phyloP scores from a whole-genome alignment of 495 filamentous ascomycete genomes.

The Neurospora sp. region DNA sequence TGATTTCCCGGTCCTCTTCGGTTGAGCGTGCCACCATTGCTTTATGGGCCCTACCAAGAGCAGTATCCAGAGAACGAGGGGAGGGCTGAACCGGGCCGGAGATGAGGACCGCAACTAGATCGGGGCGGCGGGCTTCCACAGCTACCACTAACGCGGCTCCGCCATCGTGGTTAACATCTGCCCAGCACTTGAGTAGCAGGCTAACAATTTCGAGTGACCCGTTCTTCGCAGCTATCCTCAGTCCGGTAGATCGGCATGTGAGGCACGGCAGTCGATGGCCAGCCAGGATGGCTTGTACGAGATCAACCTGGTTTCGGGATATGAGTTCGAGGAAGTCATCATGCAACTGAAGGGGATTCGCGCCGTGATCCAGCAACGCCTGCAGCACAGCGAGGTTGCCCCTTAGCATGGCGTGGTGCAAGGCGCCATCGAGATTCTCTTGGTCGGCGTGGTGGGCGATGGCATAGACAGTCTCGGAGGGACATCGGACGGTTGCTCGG shows the following conservation, averaged over 20 bases:
- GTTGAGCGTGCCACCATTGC: slow-evolving; percentile 5
- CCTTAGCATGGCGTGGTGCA: slow-evolving; percentile 19
- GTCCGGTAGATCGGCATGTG: slow-evolving; percentile 18
- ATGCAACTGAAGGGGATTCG: slow-evolving; percentile 17
- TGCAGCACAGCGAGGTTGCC: slow-evolving; percentile 14
- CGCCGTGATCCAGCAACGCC: slow-evolving; percentile 19
- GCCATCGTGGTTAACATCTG: slow-evolving; percentile 20
- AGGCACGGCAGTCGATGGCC: slow-evolving; percentile 21
- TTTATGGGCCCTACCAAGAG: slow-evolving; percentile 8
- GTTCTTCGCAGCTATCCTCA: slow-evolving; percentile 22
- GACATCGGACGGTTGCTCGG: slow-evolving; percentile 16
- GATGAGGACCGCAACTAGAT: slow-evolving; percentile 15
- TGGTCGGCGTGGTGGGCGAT: slow-evolving; percentile 23
- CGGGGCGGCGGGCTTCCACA: slow-evolving; percentile 14
- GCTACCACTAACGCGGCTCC: slow-evolving; percentile 15
- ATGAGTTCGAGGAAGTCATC: slow-evolving; percentile 22
- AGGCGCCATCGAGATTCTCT: slow-evolving; percentile 19
- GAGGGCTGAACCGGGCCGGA: slow-evolving; percentile 17
- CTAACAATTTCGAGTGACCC: slow-evolving; percentile 9
- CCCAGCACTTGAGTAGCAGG: slow-evolving; percentile 17
- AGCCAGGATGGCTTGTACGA: slow-evolving; percentile 14
- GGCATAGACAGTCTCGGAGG: slow-evolving; percentile 14
- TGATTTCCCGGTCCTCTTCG: slow-evolving; percentile 5
- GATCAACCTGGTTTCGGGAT: slow-evolving; percentile 8
- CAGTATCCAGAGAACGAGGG: slow-evolving; percentile 16